Conservation (phyloP, 1,139 yeast genomes). For the Kodamaea anthophila region DNA sequence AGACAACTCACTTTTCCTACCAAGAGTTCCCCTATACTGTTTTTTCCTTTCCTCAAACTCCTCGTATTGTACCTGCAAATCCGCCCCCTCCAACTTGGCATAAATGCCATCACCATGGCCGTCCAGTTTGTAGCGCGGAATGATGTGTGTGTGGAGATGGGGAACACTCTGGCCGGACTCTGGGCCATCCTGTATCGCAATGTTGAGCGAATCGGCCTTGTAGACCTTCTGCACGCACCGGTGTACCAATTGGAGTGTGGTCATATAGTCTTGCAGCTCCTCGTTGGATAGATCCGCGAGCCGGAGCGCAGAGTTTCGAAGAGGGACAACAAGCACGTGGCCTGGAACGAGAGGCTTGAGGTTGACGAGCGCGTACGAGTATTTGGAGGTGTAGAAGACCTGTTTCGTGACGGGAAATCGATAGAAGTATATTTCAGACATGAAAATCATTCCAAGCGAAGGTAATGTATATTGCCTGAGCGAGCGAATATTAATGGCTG, state of each 20-base stretch:
- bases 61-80: conserved; percentile 25
- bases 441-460: conserved; percentile 1
- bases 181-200: conserved; percentile 94
- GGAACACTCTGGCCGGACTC: conserved; percentile 94
- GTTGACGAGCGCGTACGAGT: conserved; percentile 79
- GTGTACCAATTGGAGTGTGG: conserved; percentile 67
- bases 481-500: too few relatives aligned
- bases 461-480: neutral
- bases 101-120: conserved; percentile 73
- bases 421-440: conserved; percentile 37
- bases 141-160: conserved; percentile 87
- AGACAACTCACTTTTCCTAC: conserved; percentile 25
- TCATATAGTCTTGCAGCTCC: conserved; percentile 75
- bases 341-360: conserved; percentile 88
- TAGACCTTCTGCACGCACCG: conserved; percentile 57
- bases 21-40: conserved; percentile 11
- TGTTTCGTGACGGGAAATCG: conserved; percentile 58
- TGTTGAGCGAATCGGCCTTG: conserved; percentile 74
- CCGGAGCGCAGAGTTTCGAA: conserved; percentile 51
- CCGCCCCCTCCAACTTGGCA: conserved; percentile 45
- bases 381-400: conserved; percentile 50
- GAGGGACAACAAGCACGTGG: conserved; percentile 82
- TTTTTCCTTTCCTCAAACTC: conserved; percentile 27
- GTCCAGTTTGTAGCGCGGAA: conserved; percentile 66
- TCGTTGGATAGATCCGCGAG: conserved; percentile 62